Evolutionary conservation across 2,329 filamentous ascomycete genomes (phyloP).

Genomic region (Aureobasidium mangrovei): DNA sequence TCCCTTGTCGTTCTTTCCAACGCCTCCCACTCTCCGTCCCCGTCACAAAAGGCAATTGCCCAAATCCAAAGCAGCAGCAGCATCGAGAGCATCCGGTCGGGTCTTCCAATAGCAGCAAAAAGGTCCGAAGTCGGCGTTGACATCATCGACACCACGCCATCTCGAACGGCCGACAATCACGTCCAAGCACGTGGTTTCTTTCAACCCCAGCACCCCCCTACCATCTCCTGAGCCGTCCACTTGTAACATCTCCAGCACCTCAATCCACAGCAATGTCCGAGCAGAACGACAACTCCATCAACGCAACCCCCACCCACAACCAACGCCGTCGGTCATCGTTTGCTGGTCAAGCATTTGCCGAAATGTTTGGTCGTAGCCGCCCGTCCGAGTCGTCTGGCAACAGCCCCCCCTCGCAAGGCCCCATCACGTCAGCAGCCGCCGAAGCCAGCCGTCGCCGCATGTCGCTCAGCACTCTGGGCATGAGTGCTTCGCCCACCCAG

Average conservation of each 20-base stretch:
- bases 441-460: conserved; percentile 42
- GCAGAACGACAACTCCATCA: conserved; percentile 32
- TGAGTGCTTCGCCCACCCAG: conserved; percentile 36
- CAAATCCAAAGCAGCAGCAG: too few relatives aligned
- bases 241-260: background rate
- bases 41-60: too few relatives aligned
- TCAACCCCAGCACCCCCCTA: background rate
- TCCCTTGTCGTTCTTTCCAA: background rate
- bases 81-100: too few relatives aligned
- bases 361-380: conserved; percentile 36
- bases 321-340: conserved; percentile 38
- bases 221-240: background rate
- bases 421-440: conserved; percentile 41
- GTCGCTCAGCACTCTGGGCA: conserved; percentile 41
- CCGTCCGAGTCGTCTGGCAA: conserved; percentile 14
- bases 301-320: conserved; percentile 26
- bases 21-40: background rate
- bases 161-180: background rate
- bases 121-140: conserved; percentile 8
- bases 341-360: conserved; percentile 40
- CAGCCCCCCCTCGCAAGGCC: conserved; percentile 29
- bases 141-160: background rate
- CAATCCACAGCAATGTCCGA: conserved; percentile 25
- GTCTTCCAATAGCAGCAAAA: too few relatives aligned
- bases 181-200: background rate